Conservation (phyloP, 257 asterid genomes). For the Datura wrightii region DNA sequence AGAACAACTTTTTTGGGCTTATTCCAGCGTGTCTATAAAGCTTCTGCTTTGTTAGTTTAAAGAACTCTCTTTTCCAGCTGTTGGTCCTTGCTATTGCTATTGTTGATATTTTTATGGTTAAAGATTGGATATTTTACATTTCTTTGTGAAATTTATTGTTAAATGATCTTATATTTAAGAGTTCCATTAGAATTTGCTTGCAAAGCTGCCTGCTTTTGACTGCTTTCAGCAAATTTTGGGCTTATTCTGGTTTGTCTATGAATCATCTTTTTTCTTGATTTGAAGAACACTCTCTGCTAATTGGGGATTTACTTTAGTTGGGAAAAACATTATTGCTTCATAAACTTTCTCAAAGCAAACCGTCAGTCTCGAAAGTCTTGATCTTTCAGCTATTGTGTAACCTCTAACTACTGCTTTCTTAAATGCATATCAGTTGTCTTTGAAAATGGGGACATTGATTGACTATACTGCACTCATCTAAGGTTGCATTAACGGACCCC, state of each 20-base stretch:
- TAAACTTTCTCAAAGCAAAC: background rate
- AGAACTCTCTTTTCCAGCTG: background rate
- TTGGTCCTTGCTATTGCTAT: background rate
- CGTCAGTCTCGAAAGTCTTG: background rate
- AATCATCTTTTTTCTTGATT: background rate
- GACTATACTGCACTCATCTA: constrained; percentile 25
- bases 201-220: background rate
- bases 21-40: background rate
- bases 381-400: constrained; percentile 20
- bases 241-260: background rate
- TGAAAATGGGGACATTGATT: background rate
- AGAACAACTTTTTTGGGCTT: background rate
- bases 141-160: constrained; percentile 14
- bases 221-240: background rate
- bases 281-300: background rate
- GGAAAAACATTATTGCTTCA: background rate
- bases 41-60: background rate
- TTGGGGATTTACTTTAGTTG: background rate
- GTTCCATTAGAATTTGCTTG: background rate
- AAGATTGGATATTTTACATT: background rate
- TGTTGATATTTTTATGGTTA: background rate
- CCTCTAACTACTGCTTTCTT: background rate
- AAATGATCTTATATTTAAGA: background rate
- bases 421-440: constrained; percentile 21
- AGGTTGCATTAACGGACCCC: constrained; percentile 3